Base-by-base conservation (phyloP, 768 basidiomycete genomes). In the Sarcomyxa edulis region DNA sequence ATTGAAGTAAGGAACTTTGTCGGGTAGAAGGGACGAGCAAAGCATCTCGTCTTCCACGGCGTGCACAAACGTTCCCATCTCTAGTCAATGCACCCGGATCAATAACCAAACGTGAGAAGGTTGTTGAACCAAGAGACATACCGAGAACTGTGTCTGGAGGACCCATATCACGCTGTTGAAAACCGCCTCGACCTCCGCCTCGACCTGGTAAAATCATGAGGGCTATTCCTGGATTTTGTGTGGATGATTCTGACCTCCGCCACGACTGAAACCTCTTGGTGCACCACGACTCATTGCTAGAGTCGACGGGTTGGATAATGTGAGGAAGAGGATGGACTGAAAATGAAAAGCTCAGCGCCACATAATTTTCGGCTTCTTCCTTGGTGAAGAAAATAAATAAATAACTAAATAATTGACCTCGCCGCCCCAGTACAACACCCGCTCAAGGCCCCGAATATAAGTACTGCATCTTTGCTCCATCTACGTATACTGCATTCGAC, bases 31-130 rank as follows among this genome's bases (percentile, higher is more conserved):
- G 3, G 93, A 91, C 6, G 81, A 71, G 60, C 96, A 99, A 35
- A 99, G 73, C 95, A 99, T 98, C 59, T 99, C 94, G 43, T 90
- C 91, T 65, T 99, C 95, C 27, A 98, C 95, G 10, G 94, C 86
- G 58, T 98, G 96, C 22, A 92, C 56, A 58, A 98, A 96, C 1
- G 83, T 67, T 40, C 94, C 93, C 68, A 95, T 82, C 68, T 96
- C 94, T 96, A 50, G 19, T n/a, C 18, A 43, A 33, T 33, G 27
- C 32, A 43, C 54, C 33, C 39, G 48, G 32, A 36, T 37, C 5
- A 28, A 20, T 19, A 40, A 9, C n/a, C 32, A 9, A 19, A 21
- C 28, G n/a, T 24, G 30, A 31, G 30, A 14, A 31, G 35, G 30
- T 31, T 21, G 34, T 42, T n/a, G n/a, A n/a, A n/a, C n/a, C n/a